Evolutionary conservation across 192 early-diverging fungal genomes (phyloP), one percentile per base, ranked within the genome.

Genomic region (Linnemannia exigua): DNA sequence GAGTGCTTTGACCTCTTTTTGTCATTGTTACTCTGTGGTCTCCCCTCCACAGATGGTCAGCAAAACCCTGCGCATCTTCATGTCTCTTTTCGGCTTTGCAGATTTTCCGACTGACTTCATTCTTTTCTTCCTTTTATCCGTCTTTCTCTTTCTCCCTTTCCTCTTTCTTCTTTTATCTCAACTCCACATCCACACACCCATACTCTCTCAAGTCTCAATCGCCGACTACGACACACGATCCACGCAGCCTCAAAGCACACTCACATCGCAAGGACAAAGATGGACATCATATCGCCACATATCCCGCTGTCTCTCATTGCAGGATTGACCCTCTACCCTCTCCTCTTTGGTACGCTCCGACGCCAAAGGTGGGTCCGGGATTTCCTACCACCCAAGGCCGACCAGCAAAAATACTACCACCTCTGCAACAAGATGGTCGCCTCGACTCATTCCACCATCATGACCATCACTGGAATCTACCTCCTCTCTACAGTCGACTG

Each of bases 241-340:
- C n/a, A n/a, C n/a, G n/a, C n/a, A 75, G 28, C 16, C 70, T 47
- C 6, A 17, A 19, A 46, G 28, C 15, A 38, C 1, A n/a, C 17
- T 22, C 3, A 66, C 22, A 41, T 35, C 20, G 1, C 5, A 28
- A 48, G 20, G 20, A n/a, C 36, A 48, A n/a, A n/a, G 48, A 74
- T 81, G 79, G 73, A 81, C 47, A 44, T 75, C 35, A 81, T 81
- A 12, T 81, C 79, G 11, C 79, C 79, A 8, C 79, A 81, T 33
- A 69, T 81, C 28, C 79, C 79, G 35, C 67, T 69, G 28, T 81
- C 79, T 46, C 79, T 81, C 79, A 52, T 81, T 19, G 79, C 63
- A 22, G 79, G 72, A n/a, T 51, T 81, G 33, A 81, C 79, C 2
- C 67, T 81, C 36, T 81, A 81, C 28, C 79, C 79, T 22, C 20